Percentiles rank a stretch among this genome's conserved stretches.
phyloP scores from a whole-genome alignment of 176 grass and related monocot genomes.

The Aegilops tauschii region DNA sequence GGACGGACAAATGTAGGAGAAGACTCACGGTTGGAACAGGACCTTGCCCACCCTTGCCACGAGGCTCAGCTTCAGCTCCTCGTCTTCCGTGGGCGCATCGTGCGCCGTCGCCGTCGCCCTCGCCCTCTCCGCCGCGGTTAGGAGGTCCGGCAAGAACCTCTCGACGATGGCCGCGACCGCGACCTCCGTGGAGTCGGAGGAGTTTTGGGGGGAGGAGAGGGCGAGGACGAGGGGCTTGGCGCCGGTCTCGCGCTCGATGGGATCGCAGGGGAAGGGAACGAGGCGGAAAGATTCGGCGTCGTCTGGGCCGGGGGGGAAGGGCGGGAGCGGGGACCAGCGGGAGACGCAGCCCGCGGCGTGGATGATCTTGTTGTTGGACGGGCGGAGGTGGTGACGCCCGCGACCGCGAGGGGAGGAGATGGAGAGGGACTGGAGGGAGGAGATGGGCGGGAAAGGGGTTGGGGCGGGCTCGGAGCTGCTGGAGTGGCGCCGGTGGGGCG shows the following conservation, averaged over 20 bases:
- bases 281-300: conserved; percentile 1
- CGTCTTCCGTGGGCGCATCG: not conserved
- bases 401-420: conserved; percentile 27
- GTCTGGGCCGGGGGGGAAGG: not conserved
- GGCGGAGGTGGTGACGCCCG: not conserved
- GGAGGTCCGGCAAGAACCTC: conserved; percentile 29
- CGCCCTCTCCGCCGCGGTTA: conserved; percentile 25
- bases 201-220: not conserved
- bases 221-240: conserved; percentile 36
- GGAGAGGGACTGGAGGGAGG: conserved; percentile 20
- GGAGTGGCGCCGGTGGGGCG: conserved; percentile 43
- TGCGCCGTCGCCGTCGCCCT: not conserved
- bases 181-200: not conserved
- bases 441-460: conserved; percentile 17
- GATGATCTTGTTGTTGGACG: conserved; percentile 29
- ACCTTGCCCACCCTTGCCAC: conserved; percentile 38
- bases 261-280: conserved; percentile 29
- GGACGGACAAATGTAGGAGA: not conserved
- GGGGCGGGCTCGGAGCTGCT: not conserved
- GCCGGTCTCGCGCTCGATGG: conserved; percentile 37
- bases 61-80: conserved; percentile 24
- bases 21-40: conserved; percentile 37
- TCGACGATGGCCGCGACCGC: conserved; percentile 1
- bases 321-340: conserved; percentile 26
- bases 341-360: conserved; percentile 33